Evolutionary conservation across 306 rosid species (phyloP).

Genomic region (Cucurbita pepo): DNA sequence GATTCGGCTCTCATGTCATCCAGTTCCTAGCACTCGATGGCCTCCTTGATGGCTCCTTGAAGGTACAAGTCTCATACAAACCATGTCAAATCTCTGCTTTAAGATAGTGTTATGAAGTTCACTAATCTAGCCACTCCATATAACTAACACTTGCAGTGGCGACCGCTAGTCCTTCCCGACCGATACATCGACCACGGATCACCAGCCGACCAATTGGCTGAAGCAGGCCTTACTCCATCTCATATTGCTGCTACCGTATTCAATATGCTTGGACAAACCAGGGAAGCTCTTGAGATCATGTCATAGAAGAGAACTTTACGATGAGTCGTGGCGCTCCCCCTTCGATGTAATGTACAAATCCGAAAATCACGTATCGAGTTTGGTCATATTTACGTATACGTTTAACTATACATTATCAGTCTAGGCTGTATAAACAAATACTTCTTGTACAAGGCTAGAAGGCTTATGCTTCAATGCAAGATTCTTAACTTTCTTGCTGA

Average conservation of each 20-base stretch:
- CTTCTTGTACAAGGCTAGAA: neutral
- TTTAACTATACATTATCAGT: neutral
- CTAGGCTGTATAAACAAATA: neutral
- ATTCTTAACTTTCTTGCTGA: neutral
- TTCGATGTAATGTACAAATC: neutral
- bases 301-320: constrained; percentile 9
- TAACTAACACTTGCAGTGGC: constrained; percentile 51
- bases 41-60: constrained; percentile 71
- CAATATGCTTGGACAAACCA: constrained; percentile 71
- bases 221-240: constrained; percentile 71
- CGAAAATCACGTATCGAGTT: neutral
- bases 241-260: constrained; percentile 88
- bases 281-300: constrained; percentile 79
- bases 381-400: neutral
- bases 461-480: neutral
- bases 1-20: constrained; percentile 90
- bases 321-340: neutral
- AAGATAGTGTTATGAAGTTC: neutral
- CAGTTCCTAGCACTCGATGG: constrained; percentile 96
- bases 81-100: neutral
- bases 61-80: constrained; percentile 26
- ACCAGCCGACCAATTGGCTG: constrained; percentile 51
- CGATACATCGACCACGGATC: constrained; percentile 82
- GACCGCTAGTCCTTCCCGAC: constrained; percentile 90
- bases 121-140: constrained; percentile 5